Conservation (phyloP, 331 rosid species). For the Spiraea crenata region DNA sequence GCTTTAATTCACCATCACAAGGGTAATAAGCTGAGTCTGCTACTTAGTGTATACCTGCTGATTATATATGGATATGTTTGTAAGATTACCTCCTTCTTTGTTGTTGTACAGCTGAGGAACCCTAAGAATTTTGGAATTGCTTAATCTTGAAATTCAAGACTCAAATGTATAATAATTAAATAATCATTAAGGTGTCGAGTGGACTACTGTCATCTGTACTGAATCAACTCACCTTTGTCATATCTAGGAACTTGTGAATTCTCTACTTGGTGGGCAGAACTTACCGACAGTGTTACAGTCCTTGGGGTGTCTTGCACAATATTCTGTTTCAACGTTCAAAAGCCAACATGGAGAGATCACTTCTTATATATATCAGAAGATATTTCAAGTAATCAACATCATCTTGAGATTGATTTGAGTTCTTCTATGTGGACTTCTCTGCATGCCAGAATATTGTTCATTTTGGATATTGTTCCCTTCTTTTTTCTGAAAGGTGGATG, state of each 20-base stretch:
- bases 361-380: constrained; percentile 47
- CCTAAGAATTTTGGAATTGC: background rate
- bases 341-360: constrained; percentile 59
- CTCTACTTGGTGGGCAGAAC: constrained; percentile 50
- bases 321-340: constrained; percentile 64
- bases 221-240: constrained; percentile 12
- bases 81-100: background rate
- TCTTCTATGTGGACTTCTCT: constrained; percentile 26
- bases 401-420: constrained; percentile 8
- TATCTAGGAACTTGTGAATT: constrained; percentile 59
- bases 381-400: constrained; percentile 64
- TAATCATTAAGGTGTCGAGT: background rate
- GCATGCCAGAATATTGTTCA: constrained; percentile 6
- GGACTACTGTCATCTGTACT: background rate
- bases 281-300: constrained; percentile 86
- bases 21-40: background rate
- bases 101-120: background rate
- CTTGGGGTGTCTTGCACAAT: constrained; percentile 75
- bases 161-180: background rate
- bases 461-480: background rate
- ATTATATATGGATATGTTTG: background rate
- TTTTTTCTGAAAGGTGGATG: background rate
- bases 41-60: background rate
- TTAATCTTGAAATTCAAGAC: background rate
- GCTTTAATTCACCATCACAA: background rate